Conservation (phyloP, 176 grass and related monocot genomes). For the Metroxylon sagu region DNA sequence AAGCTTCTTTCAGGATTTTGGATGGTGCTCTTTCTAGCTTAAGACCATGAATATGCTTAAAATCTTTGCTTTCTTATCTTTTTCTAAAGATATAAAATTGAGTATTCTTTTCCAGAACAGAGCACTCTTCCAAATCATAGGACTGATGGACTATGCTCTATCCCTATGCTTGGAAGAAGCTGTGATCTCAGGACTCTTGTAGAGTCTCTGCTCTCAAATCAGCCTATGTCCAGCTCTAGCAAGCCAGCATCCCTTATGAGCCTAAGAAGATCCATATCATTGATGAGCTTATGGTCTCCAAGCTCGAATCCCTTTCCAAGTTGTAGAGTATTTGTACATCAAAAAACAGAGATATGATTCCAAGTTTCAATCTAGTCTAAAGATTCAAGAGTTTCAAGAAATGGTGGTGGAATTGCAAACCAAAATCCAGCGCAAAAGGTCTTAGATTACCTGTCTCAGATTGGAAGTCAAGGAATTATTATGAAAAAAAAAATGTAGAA, state of each 20-base stretch:
- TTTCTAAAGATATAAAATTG: no score
- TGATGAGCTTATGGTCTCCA: slow-evolving; percentile 33
- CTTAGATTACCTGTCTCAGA: slow-evolving; percentile 39
- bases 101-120: no score
- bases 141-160: slow-evolving; percentile 37
- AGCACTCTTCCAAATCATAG: not conserved
- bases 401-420: slow-evolving; percentile 46
- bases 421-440: slow-evolving; percentile 52
- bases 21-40: no score
- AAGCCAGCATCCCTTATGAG: slow-evolving; percentile 52
- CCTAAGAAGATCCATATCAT: slow-evolving; percentile 33
- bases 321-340: slow-evolving; percentile 39
- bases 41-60: no score
- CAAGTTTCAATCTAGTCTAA: slow-evolving; percentile 28
- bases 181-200: slow-evolving; percentile 44
- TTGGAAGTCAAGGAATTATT: slow-evolving; percentile 36
- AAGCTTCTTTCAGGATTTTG: no score
- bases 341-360: slow-evolving; percentile 28
- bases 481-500: slow-evolving; percentile 28
- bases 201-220: slow-evolving; percentile 50
- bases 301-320: slow-evolving; percentile 37
- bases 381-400: slow-evolving; percentile 44
- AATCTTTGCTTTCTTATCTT: no score
- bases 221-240: slow-evolving; percentile 60
- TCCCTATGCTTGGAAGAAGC: slow-evolving; percentile 33